Evolutionary conservation across 2,329 filamentous ascomycete genomes (phyloP).

Genomic region (Sordariomycetes sp.): DNA sequence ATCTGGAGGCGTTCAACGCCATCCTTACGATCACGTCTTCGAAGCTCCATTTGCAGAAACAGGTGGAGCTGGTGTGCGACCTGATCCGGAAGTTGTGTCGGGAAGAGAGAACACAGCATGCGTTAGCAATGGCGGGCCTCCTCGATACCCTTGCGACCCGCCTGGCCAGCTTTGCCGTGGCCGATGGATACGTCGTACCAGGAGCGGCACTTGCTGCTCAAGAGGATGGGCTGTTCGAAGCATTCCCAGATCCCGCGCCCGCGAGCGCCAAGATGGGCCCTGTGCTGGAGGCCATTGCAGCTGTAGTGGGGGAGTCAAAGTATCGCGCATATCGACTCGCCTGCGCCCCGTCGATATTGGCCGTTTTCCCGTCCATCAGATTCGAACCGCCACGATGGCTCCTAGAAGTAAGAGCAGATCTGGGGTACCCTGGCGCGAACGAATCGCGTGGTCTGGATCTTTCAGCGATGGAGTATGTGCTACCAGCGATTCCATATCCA

Average conservation of each 20-base stretch:
- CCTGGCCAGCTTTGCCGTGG: conserved; percentile 61
- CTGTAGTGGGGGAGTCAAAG: conserved; percentile 71
- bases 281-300: conserved; percentile 67
- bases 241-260: conserved; percentile 54
- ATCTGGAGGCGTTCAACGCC: conserved; percentile 52
- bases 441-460: conserved; percentile 31
- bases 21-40: conserved; percentile 54
- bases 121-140: conserved; percentile 63
- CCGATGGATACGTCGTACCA: conserved; percentile 59
- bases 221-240: conserved; percentile 43
- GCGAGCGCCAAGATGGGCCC: conserved; percentile 51
- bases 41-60: conserved; percentile 45
- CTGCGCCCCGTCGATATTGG: conserved; percentile 58
- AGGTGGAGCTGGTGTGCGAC: conserved; percentile 50
- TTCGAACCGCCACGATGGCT: conserved; percentile 39
- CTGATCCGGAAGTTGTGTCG: conserved; percentile 53
- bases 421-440: conserved; percentile 42
- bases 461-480: conserved; percentile 55
- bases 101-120: conserved; percentile 59
- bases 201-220: conserved; percentile 46
- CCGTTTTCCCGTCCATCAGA: conserved; percentile 55
- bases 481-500: conserved; percentile 44
- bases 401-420: conserved; percentile 39
- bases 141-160: conserved; percentile 70
- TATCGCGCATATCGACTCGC: conserved; percentile 65